Evolutionary conservation across 352 stramenopile genomes (phyloP), one percentile per base, ranked within the genome.

Genomic region (Globisporangium orthogonon): DNA sequence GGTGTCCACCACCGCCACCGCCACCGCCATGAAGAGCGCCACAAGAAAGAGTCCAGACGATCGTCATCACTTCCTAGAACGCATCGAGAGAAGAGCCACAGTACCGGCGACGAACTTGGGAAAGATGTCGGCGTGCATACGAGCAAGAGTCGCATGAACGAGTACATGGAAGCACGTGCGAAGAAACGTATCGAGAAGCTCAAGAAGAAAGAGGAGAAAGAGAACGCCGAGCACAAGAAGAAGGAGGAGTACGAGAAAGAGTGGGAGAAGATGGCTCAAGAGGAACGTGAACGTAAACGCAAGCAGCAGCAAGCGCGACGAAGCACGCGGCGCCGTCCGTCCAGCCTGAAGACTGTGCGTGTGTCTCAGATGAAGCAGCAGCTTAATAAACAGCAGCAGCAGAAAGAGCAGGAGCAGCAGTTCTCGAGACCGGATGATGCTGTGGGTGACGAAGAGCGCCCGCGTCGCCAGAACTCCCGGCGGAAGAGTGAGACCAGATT

Each of bases 161-260:
- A 89, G 53, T 95, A 95, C 64, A 95, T 95, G 85, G 83, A 95
- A 47, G 76, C 69, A 33, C 85, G 85, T 2, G 79, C 81, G 10
- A 83, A 69, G 51, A 93, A 91, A 52, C 83, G 82, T 13, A 76
- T 83, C 29, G 80, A 89, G 47, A 95, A 93, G 54, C 61, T 88
- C 18, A 82, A 87, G 50, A 86, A 80, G 44, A 86, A 89, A 13
- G 70, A 86, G 51, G 69, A 88, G 54, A 78, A 87, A 49, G 78
- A 89, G 50, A 61, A 82, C 51, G 85, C 76, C 37, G 83, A 91
- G 67, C 73, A 75, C 51, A 86, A 82, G 66, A 79, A 90, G 51
- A 83, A 87, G 46, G 77, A 89, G 64, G 85, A 91, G 31, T 95
- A 93, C 65, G 85, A 95, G 54, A 87, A 90, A 30, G 85, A 95